Evolutionary conservation across 139 green algal genomes (phyloP).

Genomic region (Monoraphidium neglectum): DNA sequence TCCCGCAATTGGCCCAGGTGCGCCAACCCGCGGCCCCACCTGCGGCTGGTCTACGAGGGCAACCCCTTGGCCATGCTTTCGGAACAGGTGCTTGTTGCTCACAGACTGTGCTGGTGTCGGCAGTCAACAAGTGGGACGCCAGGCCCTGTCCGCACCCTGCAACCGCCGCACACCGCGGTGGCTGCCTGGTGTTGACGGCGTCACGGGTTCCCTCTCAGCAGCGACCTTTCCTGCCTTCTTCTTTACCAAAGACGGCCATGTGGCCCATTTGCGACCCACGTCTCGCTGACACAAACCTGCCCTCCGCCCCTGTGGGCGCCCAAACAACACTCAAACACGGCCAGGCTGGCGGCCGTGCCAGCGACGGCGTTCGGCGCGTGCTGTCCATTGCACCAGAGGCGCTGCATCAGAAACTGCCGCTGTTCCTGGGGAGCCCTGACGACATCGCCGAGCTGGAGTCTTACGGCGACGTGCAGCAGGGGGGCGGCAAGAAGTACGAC

Average conservation of each 20-base stretch:
- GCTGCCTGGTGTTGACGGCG: no score
- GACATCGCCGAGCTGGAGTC: constrained; percentile 71
- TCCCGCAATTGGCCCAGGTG: no score
- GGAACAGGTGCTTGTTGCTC: constrained; percentile 41
- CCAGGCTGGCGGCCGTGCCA: constrained; percentile 71
- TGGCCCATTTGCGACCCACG: background rate
- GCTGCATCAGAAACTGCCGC: constrained; percentile 82
- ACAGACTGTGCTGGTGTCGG: no score
- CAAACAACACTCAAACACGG: background rate
- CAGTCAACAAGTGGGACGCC: no score
- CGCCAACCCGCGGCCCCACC: constrained; percentile 62
- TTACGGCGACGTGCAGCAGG: constrained; percentile 69
- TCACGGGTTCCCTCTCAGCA: no score
- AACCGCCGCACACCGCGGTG: no score
- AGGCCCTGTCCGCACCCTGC: no score
- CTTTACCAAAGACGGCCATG: background rate
- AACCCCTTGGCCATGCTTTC: constrained; percentile 64
- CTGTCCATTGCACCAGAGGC: constrained; percentile 62
- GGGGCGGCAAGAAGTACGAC: constrained; percentile 44
- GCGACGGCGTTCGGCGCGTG: constrained; percentile 62
- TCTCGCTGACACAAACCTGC: background rate
- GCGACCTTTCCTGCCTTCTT: no score
- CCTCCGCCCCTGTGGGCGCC: background rate
- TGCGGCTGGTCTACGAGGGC: constrained; percentile 72
- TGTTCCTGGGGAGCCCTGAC: constrained; percentile 74